Conservation (phyloP, 164 flowering plant species). For the Taxillus chinensis region DNA sequence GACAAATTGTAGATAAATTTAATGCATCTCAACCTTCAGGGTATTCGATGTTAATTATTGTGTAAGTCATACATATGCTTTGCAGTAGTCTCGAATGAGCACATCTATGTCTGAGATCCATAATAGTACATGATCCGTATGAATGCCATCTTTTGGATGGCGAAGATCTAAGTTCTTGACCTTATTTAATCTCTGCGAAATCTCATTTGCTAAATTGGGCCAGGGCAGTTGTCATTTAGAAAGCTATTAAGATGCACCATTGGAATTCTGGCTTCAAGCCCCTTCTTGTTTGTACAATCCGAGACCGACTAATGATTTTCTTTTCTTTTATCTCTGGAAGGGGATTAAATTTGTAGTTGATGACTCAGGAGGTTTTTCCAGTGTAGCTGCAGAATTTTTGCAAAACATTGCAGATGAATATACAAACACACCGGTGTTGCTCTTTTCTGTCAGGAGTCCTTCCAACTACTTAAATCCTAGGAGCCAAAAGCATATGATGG, state of each 20-base stretch:
- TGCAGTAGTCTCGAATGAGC: too few species aligned
- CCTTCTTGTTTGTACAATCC: neutral
- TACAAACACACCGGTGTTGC: slow-evolving; percentile 67
- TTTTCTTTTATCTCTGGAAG: slow-evolving; percentile 24
- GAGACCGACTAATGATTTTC: neutral
- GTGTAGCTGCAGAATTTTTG: slow-evolving; percentile 71
- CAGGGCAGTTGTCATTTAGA: neutral
- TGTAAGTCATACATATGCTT: too few species aligned
- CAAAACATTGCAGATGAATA: slow-evolving; percentile 88
- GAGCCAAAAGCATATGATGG: slow-evolving; percentile 30
- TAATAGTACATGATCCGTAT: neutral
- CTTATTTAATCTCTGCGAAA: neutral
- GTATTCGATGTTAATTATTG: too few species aligned
- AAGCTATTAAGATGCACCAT: neutral
- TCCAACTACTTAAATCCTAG: slow-evolving; percentile 17
- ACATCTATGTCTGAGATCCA: neutral
- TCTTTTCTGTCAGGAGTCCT: slow-evolving; percentile 57
- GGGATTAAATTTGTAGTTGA: slow-evolving; percentile 87
- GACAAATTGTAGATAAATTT: too few species aligned
- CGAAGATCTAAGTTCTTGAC: neutral
- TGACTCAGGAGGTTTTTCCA: slow-evolving; percentile 87
- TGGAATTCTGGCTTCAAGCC: neutral
- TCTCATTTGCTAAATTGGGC: neutral
- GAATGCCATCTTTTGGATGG: neutral
- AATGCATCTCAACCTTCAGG: too few species aligned